Evolutionary conservation across 441 rosid genomes (phyloP).

Genomic region (Bocquillonia castaneifolia): DNA sequence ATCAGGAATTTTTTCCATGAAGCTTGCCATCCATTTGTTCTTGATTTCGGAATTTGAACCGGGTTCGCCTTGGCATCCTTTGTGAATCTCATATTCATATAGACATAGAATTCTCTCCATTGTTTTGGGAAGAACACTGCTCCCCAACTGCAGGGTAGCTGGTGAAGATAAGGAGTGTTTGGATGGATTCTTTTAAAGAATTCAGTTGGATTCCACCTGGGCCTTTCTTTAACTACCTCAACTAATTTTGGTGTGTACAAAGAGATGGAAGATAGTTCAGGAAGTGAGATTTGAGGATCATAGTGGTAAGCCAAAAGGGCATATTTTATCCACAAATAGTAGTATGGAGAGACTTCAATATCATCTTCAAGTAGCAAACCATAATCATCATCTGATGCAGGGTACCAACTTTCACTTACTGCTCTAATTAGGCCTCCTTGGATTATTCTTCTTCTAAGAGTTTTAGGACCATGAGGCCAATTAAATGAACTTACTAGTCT

Average conservation of each 20-base stretch:
- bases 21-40: constrained; percentile 99
- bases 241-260: constrained; percentile 84
- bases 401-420: constrained; percentile 99
- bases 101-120: constrained; percentile 95
- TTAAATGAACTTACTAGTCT: constrained; percentile 60
- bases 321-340: constrained; percentile 90
- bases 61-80: constrained; percentile 79
- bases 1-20: constrained; percentile 96
- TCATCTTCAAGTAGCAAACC: constrained; percentile 92
- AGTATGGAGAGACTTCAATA: constrained; percentile 92
- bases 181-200: constrained; percentile 82
- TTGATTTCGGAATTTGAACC: constrained; percentile 87
- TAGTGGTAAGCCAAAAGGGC: constrained; percentile 86
- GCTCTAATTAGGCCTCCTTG: constrained; percentile 98
- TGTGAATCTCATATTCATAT: constrained; percentile 97
- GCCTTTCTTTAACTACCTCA: constrained; percentile 92
- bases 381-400: constrained; percentile 77
- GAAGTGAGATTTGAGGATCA: constrained; percentile 78
- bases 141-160: constrained; percentile 96
- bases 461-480: constrained; percentile 92
- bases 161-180: constrained; percentile 90
- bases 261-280: constrained; percentile 82
- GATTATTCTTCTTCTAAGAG: constrained; percentile 83
- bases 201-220: constrained; percentile 84
- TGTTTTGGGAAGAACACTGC: constrained; percentile 98